Conservation (phyloP, 805 yeast species). For the Saccharomycopsis malanga region DNA sequence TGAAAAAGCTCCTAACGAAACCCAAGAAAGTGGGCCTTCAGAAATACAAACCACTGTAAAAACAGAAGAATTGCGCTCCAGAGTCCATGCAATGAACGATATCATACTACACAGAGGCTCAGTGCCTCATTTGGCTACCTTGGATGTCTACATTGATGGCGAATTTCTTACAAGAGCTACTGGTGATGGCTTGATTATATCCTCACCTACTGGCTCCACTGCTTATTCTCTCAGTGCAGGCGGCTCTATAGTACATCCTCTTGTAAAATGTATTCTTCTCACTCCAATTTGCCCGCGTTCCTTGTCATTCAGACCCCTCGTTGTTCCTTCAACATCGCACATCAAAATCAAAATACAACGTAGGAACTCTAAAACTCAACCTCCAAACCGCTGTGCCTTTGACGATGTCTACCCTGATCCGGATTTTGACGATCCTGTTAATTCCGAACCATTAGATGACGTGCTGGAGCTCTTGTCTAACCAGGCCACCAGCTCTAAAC, state of each 20-base stretch:
- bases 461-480: neutral
- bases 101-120: constrained; percentile 82
- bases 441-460: neutral
- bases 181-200: constrained; percentile 80
- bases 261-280: constrained; percentile 71
- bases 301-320: constrained; percentile 80
- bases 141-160: constrained; percentile 82
- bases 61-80: constrained; percentile 23
- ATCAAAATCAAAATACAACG: constrained; percentile 57
- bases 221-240: constrained; percentile 88
- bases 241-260: constrained; percentile 88
- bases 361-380: constrained; percentile 27
- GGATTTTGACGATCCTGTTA: neutral
- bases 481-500: constrained; percentile 34
- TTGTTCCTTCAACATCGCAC: constrained; percentile 73
- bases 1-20: neutral
- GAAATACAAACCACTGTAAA: neutral
- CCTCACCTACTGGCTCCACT: constrained; percentile 94
- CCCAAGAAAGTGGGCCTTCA: neutral
- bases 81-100: constrained; percentile 87
- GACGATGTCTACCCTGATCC: neutral
- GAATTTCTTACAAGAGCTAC: constrained; percentile 82
- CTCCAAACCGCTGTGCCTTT: constrained; percentile 27
- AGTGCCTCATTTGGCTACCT: constrained; percentile 73
- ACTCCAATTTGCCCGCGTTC: constrained; percentile 93